phyloP scores from a whole-genome alignment of 192 early-diverging fungal species.

The Chytriomyces sp. region DNA sequence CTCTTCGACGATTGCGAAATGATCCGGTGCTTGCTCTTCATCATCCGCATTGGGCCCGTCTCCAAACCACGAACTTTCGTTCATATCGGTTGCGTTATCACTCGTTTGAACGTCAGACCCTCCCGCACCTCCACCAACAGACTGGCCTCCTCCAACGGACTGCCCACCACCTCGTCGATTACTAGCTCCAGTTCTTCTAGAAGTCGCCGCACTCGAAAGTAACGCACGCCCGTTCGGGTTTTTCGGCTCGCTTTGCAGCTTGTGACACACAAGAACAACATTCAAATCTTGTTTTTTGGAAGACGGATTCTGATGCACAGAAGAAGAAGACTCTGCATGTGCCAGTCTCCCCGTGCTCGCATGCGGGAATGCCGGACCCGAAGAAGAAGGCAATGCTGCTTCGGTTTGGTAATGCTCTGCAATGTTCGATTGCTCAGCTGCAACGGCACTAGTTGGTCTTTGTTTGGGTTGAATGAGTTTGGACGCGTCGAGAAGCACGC shows the following conservation, averaged over 20 bases:
- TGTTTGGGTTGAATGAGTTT: neutral
- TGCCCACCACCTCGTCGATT: neutral
- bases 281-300: neutral
- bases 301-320: no score
- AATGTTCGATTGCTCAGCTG: neutral
- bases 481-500: neutral
- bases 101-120: neutral
- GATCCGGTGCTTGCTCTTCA: neutral
- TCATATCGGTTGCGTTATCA: neutral
- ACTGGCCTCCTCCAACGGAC: neutral
- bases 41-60: neutral
- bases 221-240: neutral
- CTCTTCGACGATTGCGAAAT: conserved; percentile 29
- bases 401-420: neutral
- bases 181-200: neutral
- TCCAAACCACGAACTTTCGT: conserved; percentile 27
- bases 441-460: neutral
- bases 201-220: neutral
- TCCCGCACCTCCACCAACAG: neutral
- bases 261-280: neutral
- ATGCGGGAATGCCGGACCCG: conserved; percentile 15
- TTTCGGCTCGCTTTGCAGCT: neutral
- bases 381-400: neutral
- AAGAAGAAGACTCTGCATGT: neutral
- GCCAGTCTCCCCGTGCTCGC: conserved; percentile 14